phyloP scores from a whole-genome alignment of 2,329 filamentous ascomycete genomes.

The Aureobasidium sp. region DNA sequence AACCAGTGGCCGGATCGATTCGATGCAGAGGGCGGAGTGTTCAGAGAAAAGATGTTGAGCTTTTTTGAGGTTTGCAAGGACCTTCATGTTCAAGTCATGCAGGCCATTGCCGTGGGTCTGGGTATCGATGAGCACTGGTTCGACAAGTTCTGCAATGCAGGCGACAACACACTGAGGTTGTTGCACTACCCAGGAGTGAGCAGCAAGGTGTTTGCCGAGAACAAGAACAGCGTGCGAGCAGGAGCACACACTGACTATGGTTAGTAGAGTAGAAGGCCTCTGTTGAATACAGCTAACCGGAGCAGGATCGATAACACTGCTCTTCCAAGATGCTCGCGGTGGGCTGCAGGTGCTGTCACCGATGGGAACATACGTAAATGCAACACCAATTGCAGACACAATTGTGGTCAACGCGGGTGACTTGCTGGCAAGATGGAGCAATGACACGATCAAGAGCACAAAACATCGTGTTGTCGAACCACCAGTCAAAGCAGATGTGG shows the following conservation, averaged over 20 bases:
- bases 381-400: slow-evolving; percentile 81
- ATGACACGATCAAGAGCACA: slow-evolving; percentile 91
- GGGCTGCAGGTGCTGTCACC: slow-evolving; percentile 73
- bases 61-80: slow-evolving; percentile 82
- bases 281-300: not conserved
- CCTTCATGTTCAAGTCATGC: slow-evolving; percentile 77
- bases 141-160: slow-evolving; percentile 72
- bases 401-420: slow-evolving; percentile 94
- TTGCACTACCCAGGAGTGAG: slow-evolving; percentile 62
- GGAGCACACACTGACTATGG: slow-evolving; percentile 80
- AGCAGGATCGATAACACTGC: slow-evolving; percentile 51
- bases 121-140: slow-evolving; percentile 80
- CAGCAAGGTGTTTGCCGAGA: slow-evolving; percentile 59
- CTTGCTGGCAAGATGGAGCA: slow-evolving; percentile 87
- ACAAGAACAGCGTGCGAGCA: slow-evolving; percentile 63
- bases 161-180: slow-evolving; percentile 68
- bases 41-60: slow-evolving; percentile 75
- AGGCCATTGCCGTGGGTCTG: slow-evolving; percentile 68
- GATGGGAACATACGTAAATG: slow-evolving; percentile 77
- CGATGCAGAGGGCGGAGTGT: slow-evolving; percentile 63
- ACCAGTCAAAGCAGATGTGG: slow-evolving; percentile 54
- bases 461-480: slow-evolving; percentile 93
- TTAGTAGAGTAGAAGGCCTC: slow-evolving; percentile 24
- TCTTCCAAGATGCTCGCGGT: slow-evolving; percentile 62
- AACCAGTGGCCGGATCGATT: slow-evolving; percentile 79